Evolutionary conservation across 225 moss, liverwort and hornwort genomes (phyloP).

Genomic region (Thuidium tamariscinum): DNA sequence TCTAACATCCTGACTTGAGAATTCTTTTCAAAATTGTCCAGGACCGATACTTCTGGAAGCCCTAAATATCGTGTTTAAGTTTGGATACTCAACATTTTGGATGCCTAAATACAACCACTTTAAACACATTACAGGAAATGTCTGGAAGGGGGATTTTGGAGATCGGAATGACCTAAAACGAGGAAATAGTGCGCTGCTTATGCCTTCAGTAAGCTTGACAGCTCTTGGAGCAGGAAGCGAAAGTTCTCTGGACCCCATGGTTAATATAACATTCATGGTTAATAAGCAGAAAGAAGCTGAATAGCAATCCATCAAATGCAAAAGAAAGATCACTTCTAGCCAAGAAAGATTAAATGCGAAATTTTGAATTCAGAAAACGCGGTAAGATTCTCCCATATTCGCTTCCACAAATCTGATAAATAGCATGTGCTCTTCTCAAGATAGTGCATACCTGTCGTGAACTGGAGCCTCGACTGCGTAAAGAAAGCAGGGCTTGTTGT

Average conservation of each 20-base stretch:
- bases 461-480: conserved; percentile 57
- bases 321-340: background rate
- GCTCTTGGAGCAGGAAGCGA: conserved; percentile 25
- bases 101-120: background rate
- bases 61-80: background rate
- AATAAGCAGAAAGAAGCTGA: background rate
- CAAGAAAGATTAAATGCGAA: background rate
- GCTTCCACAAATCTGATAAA: background rate
- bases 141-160: background rate
- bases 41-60: background rate
- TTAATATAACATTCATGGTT: background rate
- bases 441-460: conserved; percentile 30
- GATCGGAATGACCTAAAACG: conserved; percentile 68
- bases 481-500: conserved; percentile 88
- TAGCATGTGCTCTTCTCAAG: background rate
- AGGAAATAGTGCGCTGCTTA: conserved; percentile 73
- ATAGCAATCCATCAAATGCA: background rate
- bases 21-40: background rate
- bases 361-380: background rate
- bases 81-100: background rate
- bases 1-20: background rate
- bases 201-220: conserved; percentile 64
- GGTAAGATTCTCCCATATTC: background rate
- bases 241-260: conserved; percentile 24
- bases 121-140: background rate